Evolutionary conservation across 2,329 filamentous ascomycete species (phyloP).

Genomic region (Colletotrichum musicola): DNA sequence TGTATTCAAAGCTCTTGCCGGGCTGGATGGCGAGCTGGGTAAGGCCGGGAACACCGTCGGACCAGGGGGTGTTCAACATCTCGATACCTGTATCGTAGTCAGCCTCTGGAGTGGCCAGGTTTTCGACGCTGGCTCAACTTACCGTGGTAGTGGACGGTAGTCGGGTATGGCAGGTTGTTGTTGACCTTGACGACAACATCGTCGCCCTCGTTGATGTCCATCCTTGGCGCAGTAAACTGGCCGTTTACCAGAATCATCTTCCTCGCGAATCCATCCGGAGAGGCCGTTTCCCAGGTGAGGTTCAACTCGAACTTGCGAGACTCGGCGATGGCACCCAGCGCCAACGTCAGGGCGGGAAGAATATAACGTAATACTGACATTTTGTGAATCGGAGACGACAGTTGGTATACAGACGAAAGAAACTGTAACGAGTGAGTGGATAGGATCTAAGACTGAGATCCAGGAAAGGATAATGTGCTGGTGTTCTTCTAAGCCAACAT

Average conservation of each 20-base stretch:
- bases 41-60: slow-evolving; percentile 70
- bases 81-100: slow-evolving; percentile 46
- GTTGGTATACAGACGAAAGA: slow-evolving; percentile 23
- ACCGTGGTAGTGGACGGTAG: slow-evolving; percentile 65
- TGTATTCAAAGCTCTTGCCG: slow-evolving; percentile 62
- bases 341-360: slow-evolving; percentile 37
- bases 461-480: slow-evolving; percentile 28
- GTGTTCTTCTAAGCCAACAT: slow-evolving; percentile 3
- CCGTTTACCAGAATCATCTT: slow-evolving; percentile 68
- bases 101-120: not conserved
- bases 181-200: slow-evolving; percentile 57
- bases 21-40: slow-evolving; percentile 65
- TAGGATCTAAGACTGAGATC: slow-evolving; percentile 36
- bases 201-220: slow-evolving; percentile 67
- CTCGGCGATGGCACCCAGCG: slow-evolving; percentile 36
- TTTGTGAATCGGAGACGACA: not conserved
- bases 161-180: slow-evolving; percentile 61
- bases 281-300: slow-evolving; percentile 52
- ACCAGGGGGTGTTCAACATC: slow-evolving; percentile 62
- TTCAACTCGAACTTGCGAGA: slow-evolving; percentile 43
- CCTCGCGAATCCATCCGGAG: slow-evolving; percentile 59
- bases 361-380: slow-evolving; percentile 38
- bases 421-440: slow-evolving; percentile 35
- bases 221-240: slow-evolving; percentile 71
- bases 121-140: slow-evolving; percentile 8